These are phyloP conservation scores for Dactylonectria estremocensis DNA, from an alignment of 2,329 filamentous ascomycete species.

Conservation along the genomic window DNA sequence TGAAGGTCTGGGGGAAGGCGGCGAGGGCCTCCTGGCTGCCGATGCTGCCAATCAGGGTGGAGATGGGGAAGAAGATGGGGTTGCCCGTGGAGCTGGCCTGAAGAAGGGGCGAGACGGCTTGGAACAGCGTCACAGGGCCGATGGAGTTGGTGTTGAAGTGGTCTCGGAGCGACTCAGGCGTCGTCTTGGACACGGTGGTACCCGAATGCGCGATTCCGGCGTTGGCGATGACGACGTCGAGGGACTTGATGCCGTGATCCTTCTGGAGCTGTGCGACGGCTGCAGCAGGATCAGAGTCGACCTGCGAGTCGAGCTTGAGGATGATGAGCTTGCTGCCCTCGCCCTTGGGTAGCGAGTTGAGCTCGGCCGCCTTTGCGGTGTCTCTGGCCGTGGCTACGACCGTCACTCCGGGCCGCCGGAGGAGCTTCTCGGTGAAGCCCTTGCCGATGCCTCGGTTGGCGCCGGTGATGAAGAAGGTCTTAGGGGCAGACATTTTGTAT, in stretches of 20 bases:
- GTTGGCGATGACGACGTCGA: slow-evolving; percentile 11
- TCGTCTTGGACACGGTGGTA: neutral
- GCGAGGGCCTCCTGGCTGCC: slow-evolving; percentile 1
- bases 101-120: slow-evolving; percentile 11
- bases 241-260: slow-evolving; percentile 1
- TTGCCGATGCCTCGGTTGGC: slow-evolving; percentile 59
- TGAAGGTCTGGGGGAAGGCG: neutral
- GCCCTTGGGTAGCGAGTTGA: slow-evolving; percentile 1
- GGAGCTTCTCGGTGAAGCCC: slow-evolving; percentile 54
- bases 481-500: neutral
- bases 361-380: neutral
- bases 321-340: slow-evolving; percentile 11
- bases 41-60: slow-evolving; percentile 9
- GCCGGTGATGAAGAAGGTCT: slow-evolving; percentile 53
- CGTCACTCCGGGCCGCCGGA: slow-evolving; percentile 62
- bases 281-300: neutral
- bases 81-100: slow-evolving; percentile 9
- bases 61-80: slow-evolving; percentile 9
- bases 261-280: neutral
- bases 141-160: slow-evolving; percentile 10
- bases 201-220: slow-evolving; percentile 1
- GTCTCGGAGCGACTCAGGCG: neutral
- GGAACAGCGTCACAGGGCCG: slow-evolving; percentile 8
- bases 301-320: slow-evolving; percentile 7
- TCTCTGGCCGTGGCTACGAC: neutral